phyloP scores from a whole-genome alignment of 148 eudicot species.

The Oxyria digyna region DNA sequence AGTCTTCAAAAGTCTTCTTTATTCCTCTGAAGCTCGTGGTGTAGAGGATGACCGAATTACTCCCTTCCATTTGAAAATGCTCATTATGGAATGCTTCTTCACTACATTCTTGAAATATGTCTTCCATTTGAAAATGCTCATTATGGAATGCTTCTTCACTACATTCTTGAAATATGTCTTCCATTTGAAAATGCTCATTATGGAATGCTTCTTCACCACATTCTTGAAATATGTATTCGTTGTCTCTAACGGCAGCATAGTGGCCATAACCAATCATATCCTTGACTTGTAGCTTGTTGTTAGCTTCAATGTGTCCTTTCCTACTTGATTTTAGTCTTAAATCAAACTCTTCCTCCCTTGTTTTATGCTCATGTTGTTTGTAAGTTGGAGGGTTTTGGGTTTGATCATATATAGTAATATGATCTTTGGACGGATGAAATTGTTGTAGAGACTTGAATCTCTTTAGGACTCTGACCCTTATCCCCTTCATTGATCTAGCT shows the following conservation, averaged over 20 bases:
- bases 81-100: constrained; percentile 1
- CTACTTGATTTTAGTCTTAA: neutral
- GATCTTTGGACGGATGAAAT: constrained; percentile 1
- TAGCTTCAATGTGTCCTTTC: constrained; percentile 5
- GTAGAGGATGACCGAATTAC: constrained; percentile 53
- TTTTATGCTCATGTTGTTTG: constrained; percentile 6
- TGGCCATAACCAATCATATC: neutral
- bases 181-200: neutral
- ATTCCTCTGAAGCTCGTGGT: constrained; percentile 84
- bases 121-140: neutral
- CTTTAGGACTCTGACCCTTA: constrained; percentile 4
- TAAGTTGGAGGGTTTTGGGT: constrained; percentile 6
- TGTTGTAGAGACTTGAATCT: constrained; percentile 1
- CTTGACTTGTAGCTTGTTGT: neutral
- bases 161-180: constrained; percentile 1
- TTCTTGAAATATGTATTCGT: neutral
- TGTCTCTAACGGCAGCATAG: neutral
- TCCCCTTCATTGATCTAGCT: constrained; percentile 4
- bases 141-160: neutral
- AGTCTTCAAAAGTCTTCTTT: constrained; percentile 66
- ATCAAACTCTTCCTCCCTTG: constrained; percentile 5
- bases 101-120: constrained; percentile 3
- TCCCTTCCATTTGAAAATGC: constrained; percentile 18
- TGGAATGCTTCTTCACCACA: constrained; percentile 3
- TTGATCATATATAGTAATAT: constrained; percentile 1